Percentiles rank a stretch among this genome's conserved stretches.
Evolutionary conservation across 331 rosid genomes (phyloP).

Genomic region (Cydonia oblonga): DNA sequence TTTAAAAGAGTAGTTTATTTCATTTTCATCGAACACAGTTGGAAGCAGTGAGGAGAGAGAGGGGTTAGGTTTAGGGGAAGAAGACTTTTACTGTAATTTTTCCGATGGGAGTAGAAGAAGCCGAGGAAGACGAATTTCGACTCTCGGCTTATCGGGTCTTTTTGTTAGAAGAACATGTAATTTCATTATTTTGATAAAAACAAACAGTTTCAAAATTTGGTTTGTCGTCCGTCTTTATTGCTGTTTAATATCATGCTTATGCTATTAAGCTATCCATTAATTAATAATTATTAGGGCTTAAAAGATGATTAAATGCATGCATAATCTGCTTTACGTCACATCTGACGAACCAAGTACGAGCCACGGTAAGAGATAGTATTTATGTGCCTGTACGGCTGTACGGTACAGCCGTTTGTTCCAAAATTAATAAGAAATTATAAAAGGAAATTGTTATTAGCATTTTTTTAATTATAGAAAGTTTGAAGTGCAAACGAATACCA

Average conservation of each 20-base stretch:
- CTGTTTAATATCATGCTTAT: not conserved
- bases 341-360: not conserved
- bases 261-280: not conserved
- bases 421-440: too few relatives aligned
- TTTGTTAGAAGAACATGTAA: slow-evolving; percentile 22
- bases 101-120: slow-evolving; percentile 16
- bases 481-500: too few relatives aligned
- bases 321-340: not conserved
- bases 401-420: too few relatives aligned
- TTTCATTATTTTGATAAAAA: slow-evolving; percentile 3
- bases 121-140: slow-evolving; percentile 8
- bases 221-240: not conserved
- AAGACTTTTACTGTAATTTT: slow-evolving; percentile 34
- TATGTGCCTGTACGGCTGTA: too few relatives aligned
- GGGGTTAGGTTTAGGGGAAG: slow-evolving; percentile 21
- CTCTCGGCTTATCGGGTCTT: slow-evolving; percentile 6
- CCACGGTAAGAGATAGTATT: not conserved
- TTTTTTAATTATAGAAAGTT: too few relatives aligned
- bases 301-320: not conserved
- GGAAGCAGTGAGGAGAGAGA: slow-evolving; percentile 3
- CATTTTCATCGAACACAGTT: not conserved
- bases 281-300: not conserved
- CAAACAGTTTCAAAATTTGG: not conserved
- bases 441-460: too few relatives aligned
- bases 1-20: slow-evolving; percentile 20